Conservation (phyloP, 768 basidiomycete genomes). For the Lactarius sanguifluus region DNA sequence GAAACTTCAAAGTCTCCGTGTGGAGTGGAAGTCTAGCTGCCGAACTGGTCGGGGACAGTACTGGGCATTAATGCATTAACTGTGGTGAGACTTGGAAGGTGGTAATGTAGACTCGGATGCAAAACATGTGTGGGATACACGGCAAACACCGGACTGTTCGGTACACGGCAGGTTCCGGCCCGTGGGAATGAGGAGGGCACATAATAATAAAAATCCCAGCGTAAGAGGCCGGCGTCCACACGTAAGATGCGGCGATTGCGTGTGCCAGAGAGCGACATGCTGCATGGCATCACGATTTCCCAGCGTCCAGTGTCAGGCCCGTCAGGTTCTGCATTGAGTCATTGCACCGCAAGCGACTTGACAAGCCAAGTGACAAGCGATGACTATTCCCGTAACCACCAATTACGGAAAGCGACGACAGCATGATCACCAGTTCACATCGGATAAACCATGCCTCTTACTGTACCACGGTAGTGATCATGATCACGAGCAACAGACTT, state of each 20-base stretch:
- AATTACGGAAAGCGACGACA: too few relatives aligned
- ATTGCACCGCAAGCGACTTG: neutral
- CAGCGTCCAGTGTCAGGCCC: neutral
- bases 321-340: neutral
- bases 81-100: neutral
- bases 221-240: neutral
- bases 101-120: too few relatives aligned
- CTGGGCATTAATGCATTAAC: too few relatives aligned
- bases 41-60: neutral
- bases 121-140: neutral
- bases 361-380: too few relatives aligned
- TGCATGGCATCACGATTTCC: neutral
- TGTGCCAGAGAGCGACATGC: neutral
- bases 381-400: too few relatives aligned
- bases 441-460: neutral
- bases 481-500: neutral
- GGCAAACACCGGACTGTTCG: neutral
- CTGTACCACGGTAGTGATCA: too few relatives aligned
- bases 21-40: neutral
- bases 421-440: neutral
- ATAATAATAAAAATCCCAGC: neutral
- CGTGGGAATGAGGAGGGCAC: neutral
- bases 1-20: neutral
- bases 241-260: conserved; percentile 4
- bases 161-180: neutral